Percentiles rank a stretch among this genome's conserved stretches.
Conservation (phyloP, 2,329 filamentous ascomycete species). For the Juglanconis juglandina region DNA sequence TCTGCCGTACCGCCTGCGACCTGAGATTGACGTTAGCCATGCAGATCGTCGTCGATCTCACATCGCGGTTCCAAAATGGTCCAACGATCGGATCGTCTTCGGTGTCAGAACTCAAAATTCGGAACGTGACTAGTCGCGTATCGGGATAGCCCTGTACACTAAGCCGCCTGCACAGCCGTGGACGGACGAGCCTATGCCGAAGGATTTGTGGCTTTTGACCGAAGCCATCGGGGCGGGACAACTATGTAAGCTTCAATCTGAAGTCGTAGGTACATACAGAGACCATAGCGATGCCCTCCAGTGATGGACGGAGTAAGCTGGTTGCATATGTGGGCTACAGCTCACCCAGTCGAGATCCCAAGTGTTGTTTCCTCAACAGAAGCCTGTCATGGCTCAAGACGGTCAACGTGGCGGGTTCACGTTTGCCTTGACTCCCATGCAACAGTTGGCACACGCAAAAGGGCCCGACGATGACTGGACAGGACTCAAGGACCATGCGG, state of each 20-base stretch:
- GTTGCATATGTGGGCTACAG: too few relatives aligned
- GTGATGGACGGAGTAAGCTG: too few relatives aligned
- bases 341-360: too few relatives aligned
- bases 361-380: too few relatives aligned
- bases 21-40: too few relatives aligned
- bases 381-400: neutral
- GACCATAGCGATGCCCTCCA: neutral
- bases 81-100: neutral
- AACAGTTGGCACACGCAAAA: constrained; percentile 6
- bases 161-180: neutral
- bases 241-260: neutral
- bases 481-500: constrained; percentile 27
- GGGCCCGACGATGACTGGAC: constrained; percentile 32
- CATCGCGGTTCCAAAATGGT: too few relatives aligned
- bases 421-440: neutral
- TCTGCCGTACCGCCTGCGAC: too few relatives aligned
- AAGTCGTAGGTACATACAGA: neutral
- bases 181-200: neutral
- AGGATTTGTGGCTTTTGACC: neutral
- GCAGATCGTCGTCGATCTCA: too few relatives aligned
- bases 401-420: neutral
- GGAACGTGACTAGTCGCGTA: neutral
- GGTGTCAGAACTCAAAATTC: neutral
- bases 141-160: neutral
- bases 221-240: neutral